Conservation (phyloP, 257 asterid genomes). For the Ophiorrhiza pumila region DNA sequence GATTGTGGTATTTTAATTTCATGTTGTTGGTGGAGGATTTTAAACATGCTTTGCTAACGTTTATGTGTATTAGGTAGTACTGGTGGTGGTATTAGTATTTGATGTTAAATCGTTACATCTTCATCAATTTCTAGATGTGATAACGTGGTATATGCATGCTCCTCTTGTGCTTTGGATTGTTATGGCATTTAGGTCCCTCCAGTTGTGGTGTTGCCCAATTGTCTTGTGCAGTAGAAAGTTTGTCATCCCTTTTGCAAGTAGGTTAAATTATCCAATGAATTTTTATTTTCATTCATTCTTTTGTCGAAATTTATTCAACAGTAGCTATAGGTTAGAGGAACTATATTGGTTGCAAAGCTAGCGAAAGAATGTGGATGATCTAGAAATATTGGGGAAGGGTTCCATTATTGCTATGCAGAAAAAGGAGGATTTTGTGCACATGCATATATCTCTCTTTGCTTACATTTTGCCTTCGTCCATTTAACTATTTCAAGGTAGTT, state of each 20-base stretch:
- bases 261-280: slow-evolving; percentile 36
- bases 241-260: slow-evolving; percentile 86
- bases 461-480: slow-evolving; percentile 65
- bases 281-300: slow-evolving; percentile 5
- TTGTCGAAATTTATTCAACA: slow-evolving; percentile 1
- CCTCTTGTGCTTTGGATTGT: slow-evolving; percentile 16
- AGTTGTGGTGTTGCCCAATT: slow-evolving; percentile 75
- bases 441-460: slow-evolving; percentile 91
- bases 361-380: slow-evolving; percentile 98
- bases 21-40: not conserved
- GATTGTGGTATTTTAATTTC: not conserved
- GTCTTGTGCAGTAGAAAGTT: slow-evolving; percentile 68
- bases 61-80: slow-evolving; percentile 20
- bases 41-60: slow-evolving; percentile 1
- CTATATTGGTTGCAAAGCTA: slow-evolving; percentile 88
- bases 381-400: slow-evolving; percentile 92
- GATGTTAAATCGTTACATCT: not conserved
- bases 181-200: slow-evolving; percentile 69
- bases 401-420: slow-evolving; percentile 90
- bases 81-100: too few species aligned
- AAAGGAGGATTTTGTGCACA: slow-evolving; percentile 90
- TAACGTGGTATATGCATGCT: not conserved
- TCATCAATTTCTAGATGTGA: not conserved
- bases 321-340: slow-evolving; percentile 79
- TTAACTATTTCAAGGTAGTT: slow-evolving; percentile 72